These are phyloP conservation scores for Chaetomiaceae sp. DNA, from an alignment of 2,329 filamentous ascomycete genomes.

Conservation along the genomic window DNA sequence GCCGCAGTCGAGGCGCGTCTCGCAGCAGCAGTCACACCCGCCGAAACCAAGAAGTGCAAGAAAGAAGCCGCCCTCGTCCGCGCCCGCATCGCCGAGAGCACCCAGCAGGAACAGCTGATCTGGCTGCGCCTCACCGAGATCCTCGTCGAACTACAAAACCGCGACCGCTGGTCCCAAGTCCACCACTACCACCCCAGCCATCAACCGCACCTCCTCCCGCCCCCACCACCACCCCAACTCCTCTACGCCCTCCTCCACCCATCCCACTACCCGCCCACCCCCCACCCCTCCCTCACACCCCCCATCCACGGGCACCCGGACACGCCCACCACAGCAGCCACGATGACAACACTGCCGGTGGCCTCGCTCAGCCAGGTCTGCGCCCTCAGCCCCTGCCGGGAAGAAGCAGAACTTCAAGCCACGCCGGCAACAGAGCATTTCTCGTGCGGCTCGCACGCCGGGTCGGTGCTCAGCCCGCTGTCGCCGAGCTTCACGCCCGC, in stretches of 20 bases:
- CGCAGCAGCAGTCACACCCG: not conserved
- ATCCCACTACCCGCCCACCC: no score
- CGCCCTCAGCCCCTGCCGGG: not conserved
- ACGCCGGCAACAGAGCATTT: not conserved
- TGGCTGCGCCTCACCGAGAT: constrained; percentile 43
- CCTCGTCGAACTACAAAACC: constrained; percentile 42
- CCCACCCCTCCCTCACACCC: no score
- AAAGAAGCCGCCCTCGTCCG: constrained; percentile 39
- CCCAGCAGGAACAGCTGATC: constrained; percentile 42
- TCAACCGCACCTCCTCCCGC: not conserved
- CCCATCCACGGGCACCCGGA: no score
- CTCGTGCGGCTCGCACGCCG: not conserved
- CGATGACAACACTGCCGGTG: no score
- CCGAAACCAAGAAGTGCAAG: constrained; percentile 23
- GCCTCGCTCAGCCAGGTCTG: not conserved
- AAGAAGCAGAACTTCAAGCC: not conserved
- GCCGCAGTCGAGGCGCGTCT: constrained; percentile 30
- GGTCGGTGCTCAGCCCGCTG: constrained; percentile 15
- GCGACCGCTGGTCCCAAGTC: constrained; percentile 34
- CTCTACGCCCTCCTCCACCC: not conserved
- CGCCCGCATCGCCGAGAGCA: constrained; percentile 38
- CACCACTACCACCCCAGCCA: constrained; percentile 19
- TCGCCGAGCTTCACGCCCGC: constrained; percentile 17
- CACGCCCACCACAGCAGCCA: not conserved
- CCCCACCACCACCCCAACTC: not conserved